Evolutionary conservation across 768 basidiomycete species (phyloP), one percentile per base, ranked within the genome.

Genomic region (Chiua virens): DNA sequence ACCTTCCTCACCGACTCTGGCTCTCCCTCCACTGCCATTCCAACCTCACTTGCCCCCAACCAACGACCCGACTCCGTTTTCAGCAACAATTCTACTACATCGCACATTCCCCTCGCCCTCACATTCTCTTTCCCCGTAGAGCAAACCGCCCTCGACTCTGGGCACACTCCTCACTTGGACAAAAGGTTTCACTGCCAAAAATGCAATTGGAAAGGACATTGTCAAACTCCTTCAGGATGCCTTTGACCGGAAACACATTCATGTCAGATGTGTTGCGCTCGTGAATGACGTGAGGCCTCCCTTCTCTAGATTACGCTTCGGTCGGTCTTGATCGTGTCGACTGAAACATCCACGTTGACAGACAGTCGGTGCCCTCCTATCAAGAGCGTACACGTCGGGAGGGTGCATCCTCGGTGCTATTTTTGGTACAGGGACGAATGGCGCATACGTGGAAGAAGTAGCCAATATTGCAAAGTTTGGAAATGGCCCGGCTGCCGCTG

Each of bases 91-190:
- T 59, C 67, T 1, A 73, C 79, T 58, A 60, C 71, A 3, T 73
- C 81, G 9, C 71, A 76, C 43, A 58, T 88, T 35, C 79, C 82
- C 27, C 85, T 99, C 3, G 97, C 96, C 9, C 79, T 99, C 45
- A 98, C 97, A 0, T 99, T 98, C 70, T 94, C 91, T 25, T 97
- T 98, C 75, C 97, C 97, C 2, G 97, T 98, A 25, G 92, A 97
- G 62, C 97, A 99, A 67, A 93, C 92, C 0, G 94, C 97, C 0
- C 79, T 98, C 21, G 87, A 87, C 60, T 83, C 85, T 21, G 97
- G n/a, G 97, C 1, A 90, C 85, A 53, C 87, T 99, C 54, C 75
- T 98, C 32, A 96, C 90, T 0, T 94, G 92, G 92, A 98, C 92
- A 4, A 96, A 98, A 71, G 97, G 95, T 4, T 98, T 97, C 69